Conservation (phyloP, 352 stramenopile species). For the Phytopythium litorale region DNA sequence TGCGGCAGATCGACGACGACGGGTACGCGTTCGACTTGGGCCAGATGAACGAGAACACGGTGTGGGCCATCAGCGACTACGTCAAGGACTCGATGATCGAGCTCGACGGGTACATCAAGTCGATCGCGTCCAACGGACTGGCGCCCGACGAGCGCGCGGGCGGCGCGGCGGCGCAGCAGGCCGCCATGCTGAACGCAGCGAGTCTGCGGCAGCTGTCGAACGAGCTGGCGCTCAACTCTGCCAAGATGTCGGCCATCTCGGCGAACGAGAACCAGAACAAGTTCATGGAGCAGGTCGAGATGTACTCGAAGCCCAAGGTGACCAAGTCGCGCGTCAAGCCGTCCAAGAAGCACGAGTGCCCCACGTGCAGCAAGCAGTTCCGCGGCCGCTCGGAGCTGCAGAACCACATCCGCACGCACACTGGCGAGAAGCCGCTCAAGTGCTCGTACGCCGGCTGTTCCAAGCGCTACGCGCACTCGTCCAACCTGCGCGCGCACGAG, state of each 20-base stretch:
- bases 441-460: slow-evolving; percentile 84
- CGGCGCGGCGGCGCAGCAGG: slow-evolving; percentile 11
- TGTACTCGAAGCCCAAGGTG: slow-evolving; percentile 87
- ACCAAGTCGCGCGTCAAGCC: slow-evolving; percentile 86
- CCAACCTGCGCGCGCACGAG: slow-evolving; percentile 89
- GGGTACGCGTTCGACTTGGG: slow-evolving; percentile 85
- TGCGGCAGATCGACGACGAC: slow-evolving; percentile 84
- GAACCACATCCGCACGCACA: slow-evolving; percentile 89
- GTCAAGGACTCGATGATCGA: slow-evolving; percentile 86
- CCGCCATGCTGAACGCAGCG: background rate
- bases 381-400: slow-evolving; percentile 78
- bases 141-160: slow-evolving; percentile 18
- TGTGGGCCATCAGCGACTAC: slow-evolving; percentile 86
- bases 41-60: slow-evolving; percentile 88
- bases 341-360: slow-evolving; percentile 84
- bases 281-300: slow-evolving; percentile 86
- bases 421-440: slow-evolving; percentile 87
- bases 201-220: slow-evolving; percentile 23
- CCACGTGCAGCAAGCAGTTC: slow-evolving; percentile 84
- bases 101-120: slow-evolving; percentile 81
- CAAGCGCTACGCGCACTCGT: slow-evolving; percentile 89
- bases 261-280: slow-evolving; percentile 79
- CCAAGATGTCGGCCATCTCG: slow-evolving; percentile 70
- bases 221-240: slow-evolving; percentile 45
- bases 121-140: slow-evolving; percentile 42